Base-by-base conservation (phyloP, 2,329 filamentous ascomycete species). In the Fusarium piperis region DNA sequence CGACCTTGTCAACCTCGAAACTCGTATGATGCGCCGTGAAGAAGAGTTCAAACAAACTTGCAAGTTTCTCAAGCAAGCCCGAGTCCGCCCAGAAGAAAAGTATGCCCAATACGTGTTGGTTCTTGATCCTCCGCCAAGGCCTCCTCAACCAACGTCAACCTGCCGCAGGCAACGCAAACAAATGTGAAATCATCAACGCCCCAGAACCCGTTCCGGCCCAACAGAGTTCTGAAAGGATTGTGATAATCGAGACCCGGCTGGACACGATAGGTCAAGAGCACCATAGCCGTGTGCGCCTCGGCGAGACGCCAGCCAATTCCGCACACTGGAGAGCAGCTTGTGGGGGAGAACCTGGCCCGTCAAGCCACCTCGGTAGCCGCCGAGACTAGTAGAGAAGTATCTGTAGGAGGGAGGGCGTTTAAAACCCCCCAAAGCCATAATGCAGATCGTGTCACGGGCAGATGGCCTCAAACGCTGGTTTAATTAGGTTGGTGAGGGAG, bases 321-420 rank as follows among this genome's bases (percentile, higher is more conserved):
- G 23, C 23, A 46, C 13, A 20, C 13, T 26, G 11, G 30, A 41
- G 30, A 38, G 55, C 26, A n/a, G 20, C 8, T 13, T 55, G 30
- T 55, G 51, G 51, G 36, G 30, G 5, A 55, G 26, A 20, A 41
- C 39, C 18, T 23, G 48, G 8, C 30, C 51, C 15, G 13, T 35
- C 51, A 55, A 55, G 51, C 51, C 51, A 55, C 51, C 51, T 55
- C 51, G 51, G 51, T 55, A 55, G 51, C 51, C 51, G 30, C 30
- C 51, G 51, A 55, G 48, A 46, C 41, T 46, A 46, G 41, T 23
- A 46, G 41, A 20, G 41, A 44, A 46, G 41, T 10, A 46, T n/a
- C n/a, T n/a, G n/a, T n/a, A n/a, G n/a, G n/a, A n/a, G n/a, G 15
- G 23, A 26, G 41, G 41, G 41, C 23, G 46, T 30, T 13, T 32